Percentiles rank a stretch among this genome's conserved stretches.
phyloP scores from a whole-genome alignment of 331 rosid genomes.

The Stylosanthes scabra region DNA sequence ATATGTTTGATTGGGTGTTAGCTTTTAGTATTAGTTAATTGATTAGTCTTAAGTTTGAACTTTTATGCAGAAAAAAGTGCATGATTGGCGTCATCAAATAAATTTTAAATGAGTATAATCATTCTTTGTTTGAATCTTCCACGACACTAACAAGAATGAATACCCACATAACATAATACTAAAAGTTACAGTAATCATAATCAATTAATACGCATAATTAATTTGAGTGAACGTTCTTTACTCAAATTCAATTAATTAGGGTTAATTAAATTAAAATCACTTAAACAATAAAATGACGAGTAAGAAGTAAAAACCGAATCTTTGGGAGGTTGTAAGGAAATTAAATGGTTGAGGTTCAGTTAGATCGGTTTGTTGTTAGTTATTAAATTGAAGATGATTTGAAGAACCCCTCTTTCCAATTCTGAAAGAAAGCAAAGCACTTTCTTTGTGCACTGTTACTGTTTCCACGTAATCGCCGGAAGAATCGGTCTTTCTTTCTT shows the following conservation, averaged over 20 bases:
- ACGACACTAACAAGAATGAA: neutral
- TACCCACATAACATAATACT: neutral
- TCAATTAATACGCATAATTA: neutral
- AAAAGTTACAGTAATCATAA: neutral
- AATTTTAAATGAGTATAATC: neutral
- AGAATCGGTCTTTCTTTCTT: constrained; percentile 75
- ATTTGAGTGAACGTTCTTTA: no score
- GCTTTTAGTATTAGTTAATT: neutral
- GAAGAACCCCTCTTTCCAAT: neutral
- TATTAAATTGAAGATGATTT: no score
- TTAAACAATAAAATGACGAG: neutral
- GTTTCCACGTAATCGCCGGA: constrained; percentile 71
- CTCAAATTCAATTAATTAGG: no score
- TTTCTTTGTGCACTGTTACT: constrained; percentile 4
- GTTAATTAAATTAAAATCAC: neutral
- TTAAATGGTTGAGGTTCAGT: no score
- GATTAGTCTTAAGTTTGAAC: neutral
- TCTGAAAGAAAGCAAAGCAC: neutral
- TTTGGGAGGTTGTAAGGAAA: no score
- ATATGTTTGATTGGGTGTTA: neutral
- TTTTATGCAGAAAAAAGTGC: neutral
- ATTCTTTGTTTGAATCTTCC: neutral
- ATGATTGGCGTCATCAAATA: neutral
- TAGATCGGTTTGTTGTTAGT: no score
- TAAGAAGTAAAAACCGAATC: neutral